Percentiles rank a stretch among this genome's conserved stretches.
phyloP scores from a whole-genome alignment of 768 basidiomycete genomes.

The Suillus variegatus region DNA sequence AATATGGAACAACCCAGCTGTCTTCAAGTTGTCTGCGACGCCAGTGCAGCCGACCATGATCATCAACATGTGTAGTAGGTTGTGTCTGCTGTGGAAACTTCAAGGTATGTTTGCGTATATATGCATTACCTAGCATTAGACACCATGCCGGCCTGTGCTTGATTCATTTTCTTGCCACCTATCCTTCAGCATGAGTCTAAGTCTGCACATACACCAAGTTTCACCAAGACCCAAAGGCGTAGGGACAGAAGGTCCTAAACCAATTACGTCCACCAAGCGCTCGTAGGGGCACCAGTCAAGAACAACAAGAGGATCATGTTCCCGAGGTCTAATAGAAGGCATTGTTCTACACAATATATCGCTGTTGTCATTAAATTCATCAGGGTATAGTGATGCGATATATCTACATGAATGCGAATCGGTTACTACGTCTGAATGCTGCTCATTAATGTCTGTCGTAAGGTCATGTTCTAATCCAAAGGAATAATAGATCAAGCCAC shows the following conservation, averaged over 20 bases:
- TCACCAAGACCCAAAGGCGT: neutral
- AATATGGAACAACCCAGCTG: too few species aligned
- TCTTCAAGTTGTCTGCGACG: too few species aligned
- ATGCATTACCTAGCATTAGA: neutral
- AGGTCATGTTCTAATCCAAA: neutral
- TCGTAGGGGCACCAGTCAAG: conserved; percentile 79
- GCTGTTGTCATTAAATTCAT: neutral
- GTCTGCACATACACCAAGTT: neutral
- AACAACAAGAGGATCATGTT: conserved; percentile 91
- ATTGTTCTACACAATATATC: neutral
- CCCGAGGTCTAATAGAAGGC: conserved; percentile 58
- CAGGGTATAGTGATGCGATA: conserved; percentile 4
- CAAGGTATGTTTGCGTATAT: neutral
- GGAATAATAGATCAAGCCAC: neutral
- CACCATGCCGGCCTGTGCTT: neutral
- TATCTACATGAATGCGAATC: conserved; percentile 4
- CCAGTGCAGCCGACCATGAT: too few species aligned
- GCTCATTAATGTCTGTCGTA: neutral
- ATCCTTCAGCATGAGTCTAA: neutral
- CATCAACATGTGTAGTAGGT: too few species aligned
- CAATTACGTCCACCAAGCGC: conserved; percentile 58
- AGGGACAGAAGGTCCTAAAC: neutral
- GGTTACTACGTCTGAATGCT: neutral
- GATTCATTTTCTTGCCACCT: neutral
- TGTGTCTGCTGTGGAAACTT: too few species aligned